Conservation (phyloP, 2,329 filamentous ascomycete genomes). For the Zasmidium angulare region DNA sequence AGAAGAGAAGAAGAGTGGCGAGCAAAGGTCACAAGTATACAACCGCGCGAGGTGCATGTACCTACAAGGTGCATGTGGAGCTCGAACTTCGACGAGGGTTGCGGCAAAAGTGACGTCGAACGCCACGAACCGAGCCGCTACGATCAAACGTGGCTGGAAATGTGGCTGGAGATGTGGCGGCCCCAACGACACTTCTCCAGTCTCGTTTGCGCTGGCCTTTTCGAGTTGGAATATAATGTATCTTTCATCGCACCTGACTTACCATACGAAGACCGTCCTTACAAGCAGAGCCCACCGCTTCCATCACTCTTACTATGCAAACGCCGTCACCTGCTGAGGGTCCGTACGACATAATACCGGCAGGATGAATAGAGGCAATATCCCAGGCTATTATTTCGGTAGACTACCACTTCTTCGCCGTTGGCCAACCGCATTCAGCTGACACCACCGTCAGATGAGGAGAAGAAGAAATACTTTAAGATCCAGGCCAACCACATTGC, state of each 20-base stretch:
- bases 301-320: neutral
- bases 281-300: no score
- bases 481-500: constrained; percentile 42
- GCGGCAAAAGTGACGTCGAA: neutral
- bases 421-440: no score
- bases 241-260: neutral
- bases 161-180: neutral
- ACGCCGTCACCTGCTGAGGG: neutral
- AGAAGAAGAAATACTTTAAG: constrained; percentile 53
- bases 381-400: constrained; percentile 49
- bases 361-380: constrained; percentile 41
- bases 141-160: neutral
- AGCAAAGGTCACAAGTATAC: neutral
- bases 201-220: no score
- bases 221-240: no score
- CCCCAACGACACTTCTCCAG: no score
- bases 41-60: no score
- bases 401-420: constrained; percentile 8
- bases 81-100: neutral
- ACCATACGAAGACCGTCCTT: no score
- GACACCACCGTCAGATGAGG: constrained; percentile 31
- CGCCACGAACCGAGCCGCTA: neutral
- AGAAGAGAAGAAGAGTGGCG: neutral
- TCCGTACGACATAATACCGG: neutral
- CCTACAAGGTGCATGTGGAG: neutral